Evolutionary conservation across 1,139 yeast genomes (phyloP), one percentile per base, ranked within the genome.

Genomic region (Taiozyma sp.): DNA sequence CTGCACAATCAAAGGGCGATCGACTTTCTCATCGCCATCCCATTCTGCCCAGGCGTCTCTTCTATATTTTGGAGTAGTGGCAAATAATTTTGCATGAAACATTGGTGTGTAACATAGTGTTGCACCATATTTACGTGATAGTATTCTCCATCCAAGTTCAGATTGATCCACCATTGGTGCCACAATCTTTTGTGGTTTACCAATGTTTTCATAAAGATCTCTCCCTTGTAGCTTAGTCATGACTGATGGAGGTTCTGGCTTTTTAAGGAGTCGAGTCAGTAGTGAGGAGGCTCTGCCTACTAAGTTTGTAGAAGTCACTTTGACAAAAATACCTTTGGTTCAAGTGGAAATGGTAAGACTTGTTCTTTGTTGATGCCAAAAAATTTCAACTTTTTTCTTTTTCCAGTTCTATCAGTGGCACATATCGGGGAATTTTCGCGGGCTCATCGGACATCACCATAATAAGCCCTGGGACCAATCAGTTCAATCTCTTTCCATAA

Each of bases 131-230:
- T 80, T 76, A 54, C 98, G 76, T 3, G 96, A 88, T 22, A 95
- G 71, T 19, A 90, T 79, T 60, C 99, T 78, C 98, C 99, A 95
- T 1, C 97, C 99, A 32, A 93, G 76, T 64, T 95, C 99, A 3
- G 93, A 84, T 60, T 91, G 98, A 68, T 95, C 99, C 13, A 95
- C 99, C 98, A 95, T 93, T 1, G 99, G 99, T 1, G 98, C 99
- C 28, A 95, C 96, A 19, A 95, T 84, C 55, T 88, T 88, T 50
- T 76, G 80, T 1, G 99, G 99, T 24, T 71, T 63, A 0, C 96
- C 96, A 16, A 93, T 72, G 14, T 79, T 70, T 48, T 87, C 76
- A 65, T 74, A 92, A 6, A 93, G 76, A 46, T 80, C 82, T 54
- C 96, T 77, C 3, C 98, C 98, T 24, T 67, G 64, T 28, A 77